Base-by-base conservation (phyloP, 106 monocot genomes). In the Dioscorea zingiberensis region DNA sequence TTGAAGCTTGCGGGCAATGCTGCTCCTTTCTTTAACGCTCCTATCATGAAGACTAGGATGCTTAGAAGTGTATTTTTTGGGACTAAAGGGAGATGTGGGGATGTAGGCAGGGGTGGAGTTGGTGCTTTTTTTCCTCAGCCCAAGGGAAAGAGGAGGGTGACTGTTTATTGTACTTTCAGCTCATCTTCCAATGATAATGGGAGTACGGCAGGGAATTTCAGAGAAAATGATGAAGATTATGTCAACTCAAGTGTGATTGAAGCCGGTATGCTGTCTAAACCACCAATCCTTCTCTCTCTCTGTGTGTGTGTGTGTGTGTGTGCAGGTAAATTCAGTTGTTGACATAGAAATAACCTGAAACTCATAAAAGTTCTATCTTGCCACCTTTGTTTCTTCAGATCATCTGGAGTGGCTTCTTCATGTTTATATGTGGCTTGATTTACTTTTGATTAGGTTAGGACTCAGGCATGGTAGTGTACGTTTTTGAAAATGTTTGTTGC, bases 211-310 rank as follows among this genome's bases (percentile, higher is more conserved):
- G 80, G 75, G 32, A 83, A 93, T 27, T 89, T 89, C 57, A 82
- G 55, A 63, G 93, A 83, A 30, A 85, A 68, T 58, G 85, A 93
- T 64, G 88, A 64, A 5, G 88, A 93, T 21, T 93, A 89, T 69
- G 80, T 93, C 24, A 85, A 93, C 12, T 88, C 89, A 9, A 82
- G 65, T 66, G 85, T 93, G 44, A 80, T 81, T 53, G 93, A 93
- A 83, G 93, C 93, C 55, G 93, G 93, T 93, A 83, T 28, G 53
- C 12, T 68, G 10, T 65, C 32, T 26, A 9, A 26, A 47, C n/a
- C 10, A 18, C 46, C 38, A 38, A 38, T 38, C 38, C 38, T 38
- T 38, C 3, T 38, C 10, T 2, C 9, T 38, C 6, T 38, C 10
- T 38, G 6, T 38, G 38, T 38, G 38, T 38, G 10, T 38, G 10